Conservation (phyloP, 2,329 filamentous ascomycete species). For the Colletotrichum scovillei region DNA sequence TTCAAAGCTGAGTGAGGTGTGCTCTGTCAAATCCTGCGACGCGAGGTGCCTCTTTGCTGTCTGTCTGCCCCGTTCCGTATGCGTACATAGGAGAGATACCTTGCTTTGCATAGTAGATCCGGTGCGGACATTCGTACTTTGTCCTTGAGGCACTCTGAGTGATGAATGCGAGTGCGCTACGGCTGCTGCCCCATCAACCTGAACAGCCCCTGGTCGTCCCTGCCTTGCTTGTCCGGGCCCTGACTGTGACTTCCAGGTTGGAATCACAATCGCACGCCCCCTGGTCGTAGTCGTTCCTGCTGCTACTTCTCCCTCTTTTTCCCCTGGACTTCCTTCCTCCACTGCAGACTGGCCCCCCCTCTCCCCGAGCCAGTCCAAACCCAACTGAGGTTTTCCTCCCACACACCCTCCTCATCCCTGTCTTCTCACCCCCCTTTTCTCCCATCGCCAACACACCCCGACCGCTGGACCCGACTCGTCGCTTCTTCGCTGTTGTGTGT, state of each 20-base stretch:
- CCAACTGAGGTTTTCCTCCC: constrained; percentile 24
- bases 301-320: constrained; percentile 9
- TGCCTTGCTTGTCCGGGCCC: constrained; percentile 16
- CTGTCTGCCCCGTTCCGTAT: background rate
- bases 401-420: constrained; percentile 21
- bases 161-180: constrained; percentile 13
- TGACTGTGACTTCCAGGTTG: constrained; percentile 8
- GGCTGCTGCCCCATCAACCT: constrained; percentile 32
- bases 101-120: background rate
- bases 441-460: constrained; percentile 18
- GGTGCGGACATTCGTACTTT: background rate
- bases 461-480: constrained; percentile 34
- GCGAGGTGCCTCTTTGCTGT: constrained; percentile 12
- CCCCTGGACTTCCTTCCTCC: background rate
- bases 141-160: background rate
- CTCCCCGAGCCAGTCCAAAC: constrained; percentile 26
- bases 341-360: background rate
- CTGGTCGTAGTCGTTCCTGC: constrained; percentile 5
- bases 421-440: constrained; percentile 8
- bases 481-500: constrained; percentile 25
- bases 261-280: constrained; percentile 20
- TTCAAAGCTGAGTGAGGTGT: background rate
- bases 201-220: constrained; percentile 4
- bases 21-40: background rate
- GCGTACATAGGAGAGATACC: background rate